phyloP scores from a whole-genome alignment of 805 yeast species.

The Peterozyma toletana region DNA sequence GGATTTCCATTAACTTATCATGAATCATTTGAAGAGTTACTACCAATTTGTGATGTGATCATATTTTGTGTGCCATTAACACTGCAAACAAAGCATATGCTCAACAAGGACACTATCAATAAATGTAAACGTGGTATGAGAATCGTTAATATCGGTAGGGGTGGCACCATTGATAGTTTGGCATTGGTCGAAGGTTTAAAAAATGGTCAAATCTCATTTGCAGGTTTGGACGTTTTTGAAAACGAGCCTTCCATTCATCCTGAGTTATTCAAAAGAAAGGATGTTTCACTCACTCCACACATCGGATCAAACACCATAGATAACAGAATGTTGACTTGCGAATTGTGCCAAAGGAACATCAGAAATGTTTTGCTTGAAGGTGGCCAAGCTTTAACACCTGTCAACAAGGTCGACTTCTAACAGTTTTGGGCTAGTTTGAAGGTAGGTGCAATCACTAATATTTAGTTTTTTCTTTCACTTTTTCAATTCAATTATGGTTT shows the following conservation, averaged over 20 bases:
- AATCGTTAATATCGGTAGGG: constrained; percentile 55
- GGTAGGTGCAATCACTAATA: too few relatives aligned
- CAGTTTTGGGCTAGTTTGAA: too few relatives aligned
- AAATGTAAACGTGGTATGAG: constrained; percentile 29
- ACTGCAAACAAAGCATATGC: constrained; percentile 39
- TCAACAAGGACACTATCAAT: constrained; percentile 32
- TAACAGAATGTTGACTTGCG: constrained; percentile 36
- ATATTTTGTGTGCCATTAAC: constrained; percentile 54
- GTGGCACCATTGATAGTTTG: constrained; percentile 43
- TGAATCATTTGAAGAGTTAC: constrained; percentile 23
- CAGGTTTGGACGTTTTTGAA: constrained; percentile 57
- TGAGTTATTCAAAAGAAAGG: constrained; percentile 21
- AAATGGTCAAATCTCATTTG: constrained; percentile 39
- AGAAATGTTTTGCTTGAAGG: constrained; percentile 27
- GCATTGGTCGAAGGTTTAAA: constrained; percentile 36
- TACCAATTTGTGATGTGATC: constrained; percentile 37
- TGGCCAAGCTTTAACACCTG: constrained; percentile 27
- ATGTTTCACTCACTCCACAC: constrained; percentile 53
- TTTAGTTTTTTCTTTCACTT: neutral
- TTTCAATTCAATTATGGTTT: neutral
- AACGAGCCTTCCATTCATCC: constrained; percentile 38
- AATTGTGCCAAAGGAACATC: constrained; percentile 36
- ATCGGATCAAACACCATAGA: constrained; percentile 49
- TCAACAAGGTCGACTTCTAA: constrained; percentile 11
- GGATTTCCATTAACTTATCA: constrained; percentile 26